Evolutionary conservation across 805 yeast species (phyloP).

Genomic region (Cyberlindnera americana): DNA sequence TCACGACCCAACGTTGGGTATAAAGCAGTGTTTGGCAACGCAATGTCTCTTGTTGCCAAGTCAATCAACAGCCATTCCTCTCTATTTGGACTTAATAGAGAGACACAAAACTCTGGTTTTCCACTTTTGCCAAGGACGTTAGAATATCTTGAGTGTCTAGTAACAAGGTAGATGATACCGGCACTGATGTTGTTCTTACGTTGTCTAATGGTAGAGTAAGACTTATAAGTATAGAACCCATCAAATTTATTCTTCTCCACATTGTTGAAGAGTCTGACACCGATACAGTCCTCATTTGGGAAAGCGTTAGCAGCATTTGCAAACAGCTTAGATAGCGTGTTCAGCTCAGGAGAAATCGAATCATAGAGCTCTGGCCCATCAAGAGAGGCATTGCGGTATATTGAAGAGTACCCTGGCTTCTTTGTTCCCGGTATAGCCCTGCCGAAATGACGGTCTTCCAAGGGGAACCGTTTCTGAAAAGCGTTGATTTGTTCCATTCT

Average conservation of each 20-base stretch:
- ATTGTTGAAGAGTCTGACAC: constrained; percentile 28
- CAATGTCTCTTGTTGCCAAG: constrained; percentile 56
- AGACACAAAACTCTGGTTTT: constrained; percentile 43
- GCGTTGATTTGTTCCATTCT: constrained; percentile 6
- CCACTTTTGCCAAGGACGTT: constrained; percentile 4
- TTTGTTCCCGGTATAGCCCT: constrained; percentile 34
- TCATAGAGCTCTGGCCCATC: constrained; percentile 23
- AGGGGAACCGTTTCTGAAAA: constrained; percentile 3
- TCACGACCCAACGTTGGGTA: constrained; percentile 55
- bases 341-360: constrained; percentile 24
- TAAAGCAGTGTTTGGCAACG: constrained; percentile 45
- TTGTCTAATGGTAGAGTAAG: constrained; percentile 31
- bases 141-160: constrained; percentile 17
- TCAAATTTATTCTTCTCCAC: constrained; percentile 21
- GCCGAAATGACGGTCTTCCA: constrained; percentile 3
- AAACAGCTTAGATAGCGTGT: constrained; percentile 38
- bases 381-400: constrained; percentile 37
- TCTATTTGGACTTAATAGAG: constrained; percentile 52
- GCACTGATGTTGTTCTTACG: constrained; percentile 36
- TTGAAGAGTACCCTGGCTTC: constrained; percentile 41
- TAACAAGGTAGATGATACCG: constrained; percentile 33
- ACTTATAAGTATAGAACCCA: constrained; percentile 23
- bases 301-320: constrained; percentile 33
- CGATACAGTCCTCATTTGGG: constrained; percentile 35
- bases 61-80: constrained; percentile 66